Base-by-base conservation (phyloP, 768 basidiomycete species). In the Cubamyces lactineus region DNA sequence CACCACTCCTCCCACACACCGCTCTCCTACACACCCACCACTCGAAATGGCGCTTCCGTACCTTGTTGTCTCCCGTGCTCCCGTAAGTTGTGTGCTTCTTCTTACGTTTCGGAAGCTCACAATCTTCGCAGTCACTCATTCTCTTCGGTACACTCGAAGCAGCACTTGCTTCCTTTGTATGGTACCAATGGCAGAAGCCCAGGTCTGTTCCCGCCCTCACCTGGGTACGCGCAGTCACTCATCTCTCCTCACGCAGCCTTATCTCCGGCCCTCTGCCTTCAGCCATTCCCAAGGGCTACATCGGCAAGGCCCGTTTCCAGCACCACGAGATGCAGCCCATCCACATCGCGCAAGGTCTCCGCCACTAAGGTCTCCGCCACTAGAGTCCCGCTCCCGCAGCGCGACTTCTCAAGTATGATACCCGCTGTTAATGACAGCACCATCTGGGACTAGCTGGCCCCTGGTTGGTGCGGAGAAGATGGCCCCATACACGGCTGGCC, bases 81-180 rank as follows among this genome's bases (percentile, higher is more conserved):
- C 68, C 13, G 71, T 70, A 54, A 61, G 68, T 64, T 24, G 5
- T n/a, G 34, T 34, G 9, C 26, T 0, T 3, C 19, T 12, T 13
- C 11, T 23, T 15, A 15, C 34, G 1, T 7, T 13, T 1, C 13
- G 0, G 23, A 16, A 13, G 24, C 61, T 67, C 42, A 65, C 41
- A n/a, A 17, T 0, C 28, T 12, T 50, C 23, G 3, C 52, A 73
- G 70, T 63, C 70, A 34, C 52, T 73, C 40, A 23, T 68, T 45
- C 67, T 73, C 52, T 73, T 70, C 51, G 63, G 43, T 16, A 61
- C 66, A 21, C 28, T 71, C 16, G 69, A 73, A 50, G 59, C 67
- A 26, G 67, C 65, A 13, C 40, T 71, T 46, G 63, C 66, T 39
- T 60, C 50, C 40, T 67, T 58, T 39, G 68, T 71, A n/a, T 73